Percentiles rank a stretch among this genome's conserved stretches.
These are phyloP conservation scores for Fragaria nilgerrensis DNA, from an alignment of 306 rosid species.

Conservation along the genomic window DNA sequence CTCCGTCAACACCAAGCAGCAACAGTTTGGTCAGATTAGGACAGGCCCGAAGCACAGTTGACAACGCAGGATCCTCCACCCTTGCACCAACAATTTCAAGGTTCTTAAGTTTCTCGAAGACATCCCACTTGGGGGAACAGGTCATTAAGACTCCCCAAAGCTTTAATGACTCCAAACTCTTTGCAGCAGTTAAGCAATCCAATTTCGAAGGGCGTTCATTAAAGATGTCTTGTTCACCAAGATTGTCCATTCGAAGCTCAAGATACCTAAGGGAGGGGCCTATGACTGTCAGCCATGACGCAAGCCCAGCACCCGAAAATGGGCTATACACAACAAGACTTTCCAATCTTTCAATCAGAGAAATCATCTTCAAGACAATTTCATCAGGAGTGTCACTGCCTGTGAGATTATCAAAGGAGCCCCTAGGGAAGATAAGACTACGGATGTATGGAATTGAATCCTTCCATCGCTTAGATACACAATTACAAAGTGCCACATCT, in stretches of 20 bases:
- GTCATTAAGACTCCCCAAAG: slow-evolving; percentile 89
- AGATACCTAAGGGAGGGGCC: slow-evolving; percentile 63
- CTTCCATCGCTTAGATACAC: slow-evolving; percentile 87
- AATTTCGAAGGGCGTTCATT: slow-evolving; percentile 64
- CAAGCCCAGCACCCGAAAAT: slow-evolving; percentile 73
- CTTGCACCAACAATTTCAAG: slow-evolving; percentile 89
- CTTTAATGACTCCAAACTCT: slow-evolving; percentile 67
- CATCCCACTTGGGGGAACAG: slow-evolving; percentile 72
- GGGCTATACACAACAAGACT: slow-evolving; percentile 80
- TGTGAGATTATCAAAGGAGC: slow-evolving; percentile 54
- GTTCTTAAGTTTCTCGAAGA: slow-evolving; percentile 56
- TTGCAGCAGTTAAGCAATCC: slow-evolving; percentile 59
- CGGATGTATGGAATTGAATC: slow-evolving; percentile 55
- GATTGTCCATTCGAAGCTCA: slow-evolving; percentile 89
- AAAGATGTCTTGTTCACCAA: slow-evolving; percentile 38
- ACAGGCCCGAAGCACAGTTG: slow-evolving; percentile 52
- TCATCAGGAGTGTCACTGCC: slow-evolving; percentile 47
- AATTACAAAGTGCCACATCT: slow-evolving; percentile 78
- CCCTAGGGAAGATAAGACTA: slow-evolving; percentile 79
- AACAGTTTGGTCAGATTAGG: slow-evolving; percentile 64
- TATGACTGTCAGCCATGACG: slow-evolving; percentile 62
- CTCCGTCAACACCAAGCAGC: slow-evolving; percentile 88
- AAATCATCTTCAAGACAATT: slow-evolving; percentile 66
- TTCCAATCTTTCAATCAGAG: slow-evolving; percentile 51
- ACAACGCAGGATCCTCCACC: slow-evolving; percentile 58